Evolutionary conservation across 2,329 filamentous ascomycete genomes (phyloP).

Genomic region (Trichoderma atroviride): DNA sequence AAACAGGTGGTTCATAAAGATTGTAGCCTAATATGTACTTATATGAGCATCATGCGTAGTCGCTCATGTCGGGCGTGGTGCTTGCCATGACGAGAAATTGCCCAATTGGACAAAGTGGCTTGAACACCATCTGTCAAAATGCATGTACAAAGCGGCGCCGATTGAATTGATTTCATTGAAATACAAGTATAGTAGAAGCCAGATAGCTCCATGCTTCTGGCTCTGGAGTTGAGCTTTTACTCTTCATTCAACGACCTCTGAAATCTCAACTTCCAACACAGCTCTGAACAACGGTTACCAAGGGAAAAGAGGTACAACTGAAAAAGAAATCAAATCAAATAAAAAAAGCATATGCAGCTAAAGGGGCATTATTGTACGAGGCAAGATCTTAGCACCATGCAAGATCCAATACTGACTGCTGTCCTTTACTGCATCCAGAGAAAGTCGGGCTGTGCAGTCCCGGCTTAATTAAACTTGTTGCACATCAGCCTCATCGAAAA

Average conservation of each 20-base stretch:
- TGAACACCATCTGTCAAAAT: not conserved
- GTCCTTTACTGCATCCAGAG: not conserved
- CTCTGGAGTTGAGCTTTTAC: not conserved
- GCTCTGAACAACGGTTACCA: not conserved
- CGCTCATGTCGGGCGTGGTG: not conserved
- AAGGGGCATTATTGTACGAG: not conserved
- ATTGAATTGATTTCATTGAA: not conserved
- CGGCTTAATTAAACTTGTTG: slow-evolving; percentile 2
- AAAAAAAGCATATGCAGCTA: too few relatives aligned
- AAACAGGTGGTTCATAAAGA: not conserved
- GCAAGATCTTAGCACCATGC: not conserved
- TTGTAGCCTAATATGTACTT: not conserved
- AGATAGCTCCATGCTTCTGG: not conserved
- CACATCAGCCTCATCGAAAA: not conserved
- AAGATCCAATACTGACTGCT: not conserved
- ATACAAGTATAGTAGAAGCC: not conserved
- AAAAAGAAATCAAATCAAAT: too few relatives aligned
- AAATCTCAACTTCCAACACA: not conserved
- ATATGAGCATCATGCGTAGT: not conserved
- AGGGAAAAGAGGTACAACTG: too few relatives aligned
- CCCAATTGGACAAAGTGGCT: not conserved
- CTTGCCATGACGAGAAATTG: not conserved
- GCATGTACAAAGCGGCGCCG: not conserved
- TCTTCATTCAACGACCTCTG: not conserved
- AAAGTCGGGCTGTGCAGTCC: slow-evolving; percentile 6